Evolutionary conservation across 2,329 filamentous ascomycete genomes (phyloP).

Genomic region (Coniochaeta sp.): DNA sequence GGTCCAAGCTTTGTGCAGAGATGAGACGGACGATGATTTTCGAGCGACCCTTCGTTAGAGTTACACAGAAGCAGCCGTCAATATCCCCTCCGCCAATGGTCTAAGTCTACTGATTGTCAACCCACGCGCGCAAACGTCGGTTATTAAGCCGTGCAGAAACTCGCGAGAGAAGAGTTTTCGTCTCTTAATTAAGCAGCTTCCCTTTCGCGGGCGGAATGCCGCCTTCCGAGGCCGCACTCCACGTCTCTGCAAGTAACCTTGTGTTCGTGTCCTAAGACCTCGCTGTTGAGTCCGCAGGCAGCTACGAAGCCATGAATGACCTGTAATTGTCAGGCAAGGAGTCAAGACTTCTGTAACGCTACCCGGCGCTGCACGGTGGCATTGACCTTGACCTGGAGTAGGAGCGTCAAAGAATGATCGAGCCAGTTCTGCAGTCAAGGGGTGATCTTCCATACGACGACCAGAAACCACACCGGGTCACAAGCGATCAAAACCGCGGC

Average conservation of each 20-base stretch:
- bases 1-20: neutral
- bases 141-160: neutral
- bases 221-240: constrained; percentile 10
- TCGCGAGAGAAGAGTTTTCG: neutral
- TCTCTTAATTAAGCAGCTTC: constrained; percentile 5
- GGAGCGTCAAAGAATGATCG: too few relatives aligned
- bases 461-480: constrained; percentile 5
- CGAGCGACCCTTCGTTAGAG: neutral
- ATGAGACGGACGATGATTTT: neutral
- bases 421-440: neutral
- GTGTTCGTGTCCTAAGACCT: neutral
- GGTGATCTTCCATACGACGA: neutral
- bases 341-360: neutral
- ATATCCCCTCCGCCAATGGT: neutral
- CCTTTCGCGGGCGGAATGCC: constrained; percentile 12
- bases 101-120: neutral
- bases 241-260: neutral
- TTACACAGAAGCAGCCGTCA: neutral
- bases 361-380: neutral
- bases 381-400: too few relatives aligned
- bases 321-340: neutral
- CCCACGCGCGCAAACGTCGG: neutral
- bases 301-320: neutral
- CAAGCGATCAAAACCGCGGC: constrained; percentile 1
- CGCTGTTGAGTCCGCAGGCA: neutral